These are phyloP conservation scores for Musa balbisiana DNA, from an alignment of 202 grass and related monocot species.

Conservation along the genomic window DNA sequence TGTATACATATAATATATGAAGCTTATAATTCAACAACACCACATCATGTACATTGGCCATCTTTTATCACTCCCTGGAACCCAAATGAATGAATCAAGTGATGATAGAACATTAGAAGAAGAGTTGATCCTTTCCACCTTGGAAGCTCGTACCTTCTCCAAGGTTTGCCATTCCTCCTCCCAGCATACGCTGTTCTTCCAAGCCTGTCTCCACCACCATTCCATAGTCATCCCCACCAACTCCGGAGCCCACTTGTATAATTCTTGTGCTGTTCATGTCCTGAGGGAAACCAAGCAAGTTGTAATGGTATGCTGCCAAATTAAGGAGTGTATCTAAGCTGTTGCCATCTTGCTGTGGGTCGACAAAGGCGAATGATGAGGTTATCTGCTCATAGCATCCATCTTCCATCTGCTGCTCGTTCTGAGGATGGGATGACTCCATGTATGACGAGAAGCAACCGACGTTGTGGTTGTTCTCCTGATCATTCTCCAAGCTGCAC, in stretches of 20 bases:
- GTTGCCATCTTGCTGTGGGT: background rate
- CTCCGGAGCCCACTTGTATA: background rate
- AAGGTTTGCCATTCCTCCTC: background rate
- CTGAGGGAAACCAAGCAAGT: background rate
- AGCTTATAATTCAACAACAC: no score
- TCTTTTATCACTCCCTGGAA: background rate
- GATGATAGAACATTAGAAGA: background rate
- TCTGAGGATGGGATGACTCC: constrained; percentile 1
- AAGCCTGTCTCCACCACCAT: background rate
- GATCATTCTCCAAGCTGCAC: constrained; percentile 34
- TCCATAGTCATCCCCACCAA: background rate
- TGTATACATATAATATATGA: no score
- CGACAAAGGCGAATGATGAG: background rate
- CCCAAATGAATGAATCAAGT: background rate
- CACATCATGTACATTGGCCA: background rate
- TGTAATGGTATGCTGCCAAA: background rate
- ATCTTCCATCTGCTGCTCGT: background rate
- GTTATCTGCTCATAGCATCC: background rate
- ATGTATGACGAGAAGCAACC: background rate
- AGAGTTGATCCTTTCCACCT: background rate
- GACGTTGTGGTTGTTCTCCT: background rate
- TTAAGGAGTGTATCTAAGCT: constrained; percentile 8
- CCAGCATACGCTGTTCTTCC: background rate
- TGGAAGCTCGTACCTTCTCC: background rate
- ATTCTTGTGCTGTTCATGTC: background rate